Base-by-base conservation (phyloP, 1,139 yeast species). In the Debaryomyces udenii region DNA sequence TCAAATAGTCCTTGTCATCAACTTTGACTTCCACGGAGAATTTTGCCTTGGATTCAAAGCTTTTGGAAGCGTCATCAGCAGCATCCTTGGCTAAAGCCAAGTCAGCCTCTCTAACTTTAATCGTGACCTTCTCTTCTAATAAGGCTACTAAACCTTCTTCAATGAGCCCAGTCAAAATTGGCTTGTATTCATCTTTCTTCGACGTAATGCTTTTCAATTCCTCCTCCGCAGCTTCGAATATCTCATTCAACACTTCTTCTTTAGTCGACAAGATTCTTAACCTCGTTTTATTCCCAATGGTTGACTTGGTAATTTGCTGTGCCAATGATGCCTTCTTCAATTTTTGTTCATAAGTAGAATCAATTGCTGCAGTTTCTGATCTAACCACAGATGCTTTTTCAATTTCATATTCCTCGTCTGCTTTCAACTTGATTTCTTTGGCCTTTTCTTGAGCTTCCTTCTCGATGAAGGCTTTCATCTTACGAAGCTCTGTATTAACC, bases 401-500 rank as follows among this genome's bases (percentile, higher is more conserved):
- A 59, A 93, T 90, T 68, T 94, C 98, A 64, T 93, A 94, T 69
- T 94, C 99, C 68, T 94, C 99, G 63, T 94, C 96, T 31, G 98
- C 96, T 76, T 93, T 94, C 60, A 93, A 77, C 64, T 78, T 84
- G 60, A 94, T 90, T 68, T 94, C 99, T 68, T 87, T 88, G 50
- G 99, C 97, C 75, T 94, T 94, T 68, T 94, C 99, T 59, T 91
- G 95, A 28, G 99, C 99, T 74, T 94, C 99, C 80, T 91, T 91
- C 73, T 86, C 88, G 77, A 94, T 94, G 83, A 93, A 94, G 64
- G 95, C 93, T 65, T 93, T 96, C 97, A 94, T 93, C 76, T 93
- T 93, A 68, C 85, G 83, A 68, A 93, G 89, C 75, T 93, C 99
- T 55, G 90, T 88, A 61, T 86, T 90, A 56, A 90, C 98, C 93